Percentiles rank a stretch among this genome's conserved stretches.
Evolutionary conservation across 225 moss, liverwort and hornwort species (phyloP).

Genomic region (Bryoerythrophyllum caledonicum): DNA sequence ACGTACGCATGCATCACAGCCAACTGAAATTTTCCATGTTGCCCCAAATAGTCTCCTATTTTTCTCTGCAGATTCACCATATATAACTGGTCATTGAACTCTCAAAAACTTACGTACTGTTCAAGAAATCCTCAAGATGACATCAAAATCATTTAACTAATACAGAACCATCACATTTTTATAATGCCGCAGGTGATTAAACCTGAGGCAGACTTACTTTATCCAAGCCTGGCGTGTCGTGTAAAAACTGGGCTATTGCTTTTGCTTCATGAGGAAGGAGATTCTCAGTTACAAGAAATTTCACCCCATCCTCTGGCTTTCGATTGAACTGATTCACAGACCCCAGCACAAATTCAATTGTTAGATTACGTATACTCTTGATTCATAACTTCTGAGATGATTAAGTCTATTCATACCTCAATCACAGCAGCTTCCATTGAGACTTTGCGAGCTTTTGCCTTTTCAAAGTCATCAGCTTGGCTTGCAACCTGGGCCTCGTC

Average conservation of each 20-base stretch:
- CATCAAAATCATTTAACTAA: constrained; percentile 1
- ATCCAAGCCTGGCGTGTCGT: constrained; percentile 71
- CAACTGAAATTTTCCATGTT: constrained; percentile 83
- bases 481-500: constrained; percentile 52
- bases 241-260: constrained; percentile 76
- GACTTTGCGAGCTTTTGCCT: constrained; percentile 87
- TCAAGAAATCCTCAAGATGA: constrained; percentile 7
- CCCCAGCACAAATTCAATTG: constrained; percentile 3
- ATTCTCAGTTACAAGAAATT: constrained; percentile 58
- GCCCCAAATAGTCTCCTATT: constrained; percentile 92
- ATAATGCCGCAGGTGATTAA: background rate
- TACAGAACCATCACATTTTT: background rate
- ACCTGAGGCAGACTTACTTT: constrained; percentile 49
- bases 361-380: background rate
- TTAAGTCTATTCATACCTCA: constrained; percentile 53
- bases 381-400: background rate
- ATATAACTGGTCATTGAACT: constrained; percentile 9
- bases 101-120: background rate
- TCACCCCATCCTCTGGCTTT: constrained; percentile 74
- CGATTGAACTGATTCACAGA: constrained; percentile 73
- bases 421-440: constrained; percentile 81
- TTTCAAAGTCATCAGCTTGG: constrained; percentile 80
- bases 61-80: constrained; percentile 56
- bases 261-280: constrained; percentile 68
- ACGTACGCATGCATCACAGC: constrained; percentile 93